These are phyloP conservation scores for Syncephalastrum monosporum DNA, from an alignment of 371 early-diverging fungal species.

Conservation along the genomic window DNA sequence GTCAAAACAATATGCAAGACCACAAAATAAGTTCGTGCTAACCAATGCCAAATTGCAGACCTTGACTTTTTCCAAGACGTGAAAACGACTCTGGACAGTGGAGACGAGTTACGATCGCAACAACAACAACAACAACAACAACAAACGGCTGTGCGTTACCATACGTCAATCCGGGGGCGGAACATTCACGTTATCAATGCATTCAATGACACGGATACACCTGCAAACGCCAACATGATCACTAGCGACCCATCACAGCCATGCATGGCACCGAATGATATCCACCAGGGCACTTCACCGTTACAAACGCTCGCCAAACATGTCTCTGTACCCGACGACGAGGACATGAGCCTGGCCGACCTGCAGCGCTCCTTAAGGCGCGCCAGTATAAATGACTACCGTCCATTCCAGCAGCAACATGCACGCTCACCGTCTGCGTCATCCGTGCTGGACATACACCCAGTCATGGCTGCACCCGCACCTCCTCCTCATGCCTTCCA, in stretches of 20 bases:
- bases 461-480: neutral
- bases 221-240: constrained; percentile 4
- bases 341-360: constrained; percentile 39
- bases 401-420: constrained; percentile 8
- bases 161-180: constrained; percentile 35
- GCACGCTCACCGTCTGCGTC: constrained; percentile 26
- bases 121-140: constrained; percentile 3
- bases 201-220: constrained; percentile 2
- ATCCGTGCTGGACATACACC: constrained; percentile 22
- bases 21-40: too few species aligned
- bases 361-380: constrained; percentile 26
- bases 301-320: constrained; percentile 14
- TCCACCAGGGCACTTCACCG: constrained; percentile 12
- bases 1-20: neutral
- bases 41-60: constrained; percentile 8
- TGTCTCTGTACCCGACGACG: constrained; percentile 22
- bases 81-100: constrained; percentile 14
- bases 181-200: constrained; percentile 18
- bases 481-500: neutral
- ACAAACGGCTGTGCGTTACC: constrained; percentile 20
- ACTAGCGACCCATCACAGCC: constrained; percentile 1
- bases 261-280: neutral
- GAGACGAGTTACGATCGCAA: constrained; percentile 8
- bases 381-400: constrained; percentile 12
- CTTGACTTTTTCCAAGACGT: constrained; percentile 42